A percentile compares a stretch with the other conserved stretches of the same genome.
Conservation (phyloP, 495 filamentous ascomycete species). For the Barbatosphaeria neglecta region DNA sequence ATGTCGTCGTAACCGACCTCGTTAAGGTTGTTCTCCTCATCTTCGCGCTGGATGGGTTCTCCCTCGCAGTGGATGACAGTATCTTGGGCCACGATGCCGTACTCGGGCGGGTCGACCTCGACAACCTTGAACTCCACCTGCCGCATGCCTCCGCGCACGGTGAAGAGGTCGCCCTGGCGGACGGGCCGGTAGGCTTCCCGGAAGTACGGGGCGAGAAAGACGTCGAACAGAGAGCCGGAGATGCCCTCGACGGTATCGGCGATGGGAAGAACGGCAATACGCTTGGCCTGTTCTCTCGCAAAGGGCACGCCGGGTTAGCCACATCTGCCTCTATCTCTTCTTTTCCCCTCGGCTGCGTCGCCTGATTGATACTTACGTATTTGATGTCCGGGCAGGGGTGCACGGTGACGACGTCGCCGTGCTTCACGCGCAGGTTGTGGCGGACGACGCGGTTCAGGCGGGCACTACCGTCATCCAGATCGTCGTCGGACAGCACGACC, state of each 20-base stretch:
- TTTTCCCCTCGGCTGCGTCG: background rate
- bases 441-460: conserved; percentile 96
- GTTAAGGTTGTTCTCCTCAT: conserved; percentile 97
- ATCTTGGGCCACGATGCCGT: conserved; percentile 95
- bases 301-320: conserved; percentile 1
- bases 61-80: conserved; percentile 98
- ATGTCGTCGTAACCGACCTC: conserved; percentile 99
- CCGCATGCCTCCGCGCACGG: conserved; percentile 92
- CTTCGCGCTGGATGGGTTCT: conserved; percentile 95
- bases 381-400: conserved; percentile 99
- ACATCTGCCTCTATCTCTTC: no score
- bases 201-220: conserved; percentile 99
- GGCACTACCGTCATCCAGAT: conserved; percentile 91
- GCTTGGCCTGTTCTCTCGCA: conserved; percentile 96
- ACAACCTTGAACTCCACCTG: conserved; percentile 99
- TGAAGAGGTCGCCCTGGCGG: conserved; percentile 93
- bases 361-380: conserved; percentile 61
- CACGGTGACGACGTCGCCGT: conserved; percentile 92
- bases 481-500: conserved; percentile 94
- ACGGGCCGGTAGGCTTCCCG: conserved; percentile 96
- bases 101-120: conserved; percentile 95
- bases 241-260: conserved; percentile 96
- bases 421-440: conserved; percentile 96
- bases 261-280: conserved; percentile 95
- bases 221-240: conserved; percentile 94